A percentile compares a stretch with the other conserved stretches of the same genome.
Evolutionary conservation across 73 alveolate genomes (phyloP).

Genomic region (Halteria grandinella): DNA sequence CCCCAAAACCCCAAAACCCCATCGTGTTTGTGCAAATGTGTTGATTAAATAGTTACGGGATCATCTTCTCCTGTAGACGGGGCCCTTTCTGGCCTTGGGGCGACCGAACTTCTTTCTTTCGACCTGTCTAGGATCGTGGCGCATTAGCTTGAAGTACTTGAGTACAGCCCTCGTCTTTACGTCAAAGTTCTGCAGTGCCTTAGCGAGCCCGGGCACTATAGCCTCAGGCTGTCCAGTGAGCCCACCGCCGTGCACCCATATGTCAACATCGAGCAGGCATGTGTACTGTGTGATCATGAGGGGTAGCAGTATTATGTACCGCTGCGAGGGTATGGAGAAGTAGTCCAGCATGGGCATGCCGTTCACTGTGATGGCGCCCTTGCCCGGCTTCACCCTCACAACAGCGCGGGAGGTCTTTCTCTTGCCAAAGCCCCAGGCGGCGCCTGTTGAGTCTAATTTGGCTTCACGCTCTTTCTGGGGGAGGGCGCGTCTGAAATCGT

Average conservation of each 20-base stretch:
- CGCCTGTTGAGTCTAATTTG: constrained; percentile 32
- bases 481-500: constrained; percentile 34
- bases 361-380: constrained; percentile 66
- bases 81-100: constrained; percentile 78
- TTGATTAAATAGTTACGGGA: too few species aligned
- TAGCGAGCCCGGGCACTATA: constrained; percentile 66
- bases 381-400: constrained; percentile 70
- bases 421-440: constrained; percentile 72
- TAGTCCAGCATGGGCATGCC: constrained; percentile 61
- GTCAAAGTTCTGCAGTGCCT: constrained; percentile 61
- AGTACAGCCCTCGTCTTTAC: constrained; percentile 38
- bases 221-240: constrained; percentile 68
- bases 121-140: constrained; percentile 66
- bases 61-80: constrained; percentile 74
- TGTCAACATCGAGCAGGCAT: constrained; percentile 60
- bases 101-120: constrained; percentile 76
- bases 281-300: constrained; percentile 56
- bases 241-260: constrained; percentile 76
- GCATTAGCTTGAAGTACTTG: constrained; percentile 28
- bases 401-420: constrained; percentile 66
- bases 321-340: constrained; percentile 50
- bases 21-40: too few species aligned
- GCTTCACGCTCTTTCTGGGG: constrained; percentile 33
- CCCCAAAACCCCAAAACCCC: too few species aligned
- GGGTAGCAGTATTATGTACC: constrained; percentile 65